These are phyloP conservation scores for Boechera retrofracta DNA, from an alignment of 345 rosid genomes.

Conservation along the genomic window DNA sequence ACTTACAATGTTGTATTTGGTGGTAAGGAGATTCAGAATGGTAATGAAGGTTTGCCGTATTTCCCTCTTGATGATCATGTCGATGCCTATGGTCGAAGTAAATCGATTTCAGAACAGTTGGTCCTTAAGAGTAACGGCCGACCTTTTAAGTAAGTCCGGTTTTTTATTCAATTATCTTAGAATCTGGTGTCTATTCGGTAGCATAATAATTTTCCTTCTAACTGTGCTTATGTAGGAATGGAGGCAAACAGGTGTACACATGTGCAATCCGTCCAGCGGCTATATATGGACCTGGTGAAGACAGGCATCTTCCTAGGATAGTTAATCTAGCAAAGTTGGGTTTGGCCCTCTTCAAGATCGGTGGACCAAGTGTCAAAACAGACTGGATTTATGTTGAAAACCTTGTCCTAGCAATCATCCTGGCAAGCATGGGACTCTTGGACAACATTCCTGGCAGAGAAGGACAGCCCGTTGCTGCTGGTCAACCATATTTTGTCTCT, in stretches of 20 bases:
- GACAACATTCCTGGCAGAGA: slow-evolving; percentile 79
- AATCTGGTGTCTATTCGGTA: not conserved
- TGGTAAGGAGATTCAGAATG: slow-evolving; percentile 79
- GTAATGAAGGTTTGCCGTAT: slow-evolving; percentile 77
- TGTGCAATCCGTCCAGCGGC: slow-evolving; percentile 95
- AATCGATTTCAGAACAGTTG: slow-evolving; percentile 84
- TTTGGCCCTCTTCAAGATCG: slow-evolving; percentile 63
- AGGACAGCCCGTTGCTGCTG: slow-evolving; percentile 80
- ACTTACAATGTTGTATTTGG: slow-evolving; percentile 94
- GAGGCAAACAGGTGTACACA: slow-evolving; percentile 62
- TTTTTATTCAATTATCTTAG: not conserved
- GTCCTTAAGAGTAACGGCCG: slow-evolving; percentile 77
- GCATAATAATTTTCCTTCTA: slow-evolving; percentile 1
- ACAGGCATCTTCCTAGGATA: slow-evolving; percentile 89
- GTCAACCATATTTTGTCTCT: slow-evolving; percentile 90
- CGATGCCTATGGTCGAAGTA: slow-evolving; percentile 77
- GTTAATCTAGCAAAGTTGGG: slow-evolving; percentile 73
- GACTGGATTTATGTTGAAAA: slow-evolving; percentile 94
- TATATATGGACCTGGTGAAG: slow-evolving; percentile 94
- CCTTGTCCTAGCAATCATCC: slow-evolving; percentile 75
- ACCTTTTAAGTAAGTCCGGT: slow-evolving; percentile 68
- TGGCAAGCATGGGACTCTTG: slow-evolving; percentile 93
- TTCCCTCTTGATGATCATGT: slow-evolving; percentile 80
- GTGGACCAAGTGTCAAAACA: slow-evolving; percentile 69
- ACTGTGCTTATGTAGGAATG: slow-evolving; percentile 51